Base-by-base conservation (phyloP, 2,329 filamentous ascomycete species). In the Botrytis galanthina region DNA sequence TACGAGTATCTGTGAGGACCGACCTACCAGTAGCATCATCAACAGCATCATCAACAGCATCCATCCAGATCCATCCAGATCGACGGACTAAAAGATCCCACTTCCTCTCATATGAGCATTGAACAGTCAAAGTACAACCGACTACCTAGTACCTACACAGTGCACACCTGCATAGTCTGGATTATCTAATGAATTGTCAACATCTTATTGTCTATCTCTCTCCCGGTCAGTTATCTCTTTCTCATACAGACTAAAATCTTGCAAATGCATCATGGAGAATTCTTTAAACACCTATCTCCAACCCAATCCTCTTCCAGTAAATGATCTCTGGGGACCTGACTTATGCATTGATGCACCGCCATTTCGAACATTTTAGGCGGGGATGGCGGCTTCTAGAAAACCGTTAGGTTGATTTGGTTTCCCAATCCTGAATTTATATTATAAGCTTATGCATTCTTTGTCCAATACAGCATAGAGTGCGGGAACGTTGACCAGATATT, bases 261-360 rank as follows among this genome's bases (percentile, higher is more conserved):
- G 42, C 6, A 29, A 12, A 44, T 63, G 60, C 61, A 44, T 44
- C 39, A 63, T 44, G n/a, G 22, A 63, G 61, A 63, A 63, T 60
- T 5, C 18, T 60, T 35, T 22, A 60, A 32, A 60, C 32, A 18
- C 57, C 32, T 12, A 20, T 42, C 18, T 26, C 20, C 44, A 42
- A n/a, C 3, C 48, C 35, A 42, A 42, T 32, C 66, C 66, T 57
- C 35, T 32, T 68, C 29, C 32, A 42, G 66, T 42, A 68, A 68
- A 29, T 57, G 48, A 57, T 68, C 66, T 42, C 29, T 57, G 66
- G 14, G 48, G 66, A 44, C 66, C 37, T 68, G 37, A 57, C 66
- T 68, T 68, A 57, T 68, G 66, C 66, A 68, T 68, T 18, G 37
- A 57, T 42, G 66, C 66, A 68, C 64, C 64, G 64, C 64, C 64